Evolutionary conservation across 1,284 basidiomycete genomes (phyloP).

Genomic region (Ustilago sp.): DNA sequence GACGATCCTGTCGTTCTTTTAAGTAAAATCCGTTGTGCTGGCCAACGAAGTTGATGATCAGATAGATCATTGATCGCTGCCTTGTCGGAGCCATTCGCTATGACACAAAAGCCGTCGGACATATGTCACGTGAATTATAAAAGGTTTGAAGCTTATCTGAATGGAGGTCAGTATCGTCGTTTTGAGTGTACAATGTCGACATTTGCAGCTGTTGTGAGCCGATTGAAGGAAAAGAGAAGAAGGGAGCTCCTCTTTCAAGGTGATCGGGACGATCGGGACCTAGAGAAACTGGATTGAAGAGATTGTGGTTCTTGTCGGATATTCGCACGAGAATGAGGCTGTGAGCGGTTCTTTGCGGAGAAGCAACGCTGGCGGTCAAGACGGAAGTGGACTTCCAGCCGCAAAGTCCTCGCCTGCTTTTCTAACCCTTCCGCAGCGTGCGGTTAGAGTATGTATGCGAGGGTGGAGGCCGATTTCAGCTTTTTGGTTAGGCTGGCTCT

Average conservation of each 20-base stretch:
- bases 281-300: background rate
- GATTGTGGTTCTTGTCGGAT: no score
- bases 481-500: constrained; percentile 10
- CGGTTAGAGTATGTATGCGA: background rate
- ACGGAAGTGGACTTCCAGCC: constrained; percentile 13
- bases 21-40: background rate
- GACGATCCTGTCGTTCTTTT: background rate
- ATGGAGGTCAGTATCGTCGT: no score
- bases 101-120: no score
- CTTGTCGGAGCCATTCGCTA: background rate
- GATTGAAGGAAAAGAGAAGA: background rate
- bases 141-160: no score
- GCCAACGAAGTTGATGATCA: background rate
- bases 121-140: no score
- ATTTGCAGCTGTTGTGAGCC: no score
- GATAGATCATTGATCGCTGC: background rate
- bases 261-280: background rate
- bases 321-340: background rate
- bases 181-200: no score
- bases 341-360: constrained; percentile 1
- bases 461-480: constrained; percentile 18
- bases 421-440: constrained; percentile 20
- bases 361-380: constrained; percentile 1
- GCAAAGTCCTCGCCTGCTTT: background rate
- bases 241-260: background rate